These are phyloP conservation scores for Sporothrix humicola DNA, from an alignment of 2,329 filamentous ascomycete genomes.

Conservation along the genomic window DNA sequence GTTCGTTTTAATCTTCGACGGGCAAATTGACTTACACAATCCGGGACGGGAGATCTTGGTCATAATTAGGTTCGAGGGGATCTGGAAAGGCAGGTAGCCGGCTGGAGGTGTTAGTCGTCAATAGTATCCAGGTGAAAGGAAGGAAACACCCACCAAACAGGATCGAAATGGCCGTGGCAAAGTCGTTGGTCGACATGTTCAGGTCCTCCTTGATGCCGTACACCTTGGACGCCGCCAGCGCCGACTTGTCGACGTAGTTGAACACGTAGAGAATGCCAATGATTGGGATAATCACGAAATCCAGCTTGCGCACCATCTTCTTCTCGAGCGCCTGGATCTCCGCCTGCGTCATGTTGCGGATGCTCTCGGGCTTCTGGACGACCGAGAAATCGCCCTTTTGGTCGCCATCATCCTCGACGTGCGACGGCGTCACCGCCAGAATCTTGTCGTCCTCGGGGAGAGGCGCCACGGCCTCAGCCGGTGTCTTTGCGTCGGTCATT, in stretches of 20 bases:
- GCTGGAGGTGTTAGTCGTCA: slow-evolving; percentile 41
- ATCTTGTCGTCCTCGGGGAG: slow-evolving; percentile 4
- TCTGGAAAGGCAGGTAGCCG: slow-evolving; percentile 66
- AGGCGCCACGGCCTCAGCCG: background rate
- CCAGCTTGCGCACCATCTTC: slow-evolving; percentile 37
- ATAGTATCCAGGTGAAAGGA: too few relatives aligned
- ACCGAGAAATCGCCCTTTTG: background rate
- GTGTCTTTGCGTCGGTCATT: slow-evolving; percentile 9
- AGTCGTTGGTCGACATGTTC: slow-evolving; percentile 52
- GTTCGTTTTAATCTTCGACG: background rate
- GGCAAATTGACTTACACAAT: slow-evolving; percentile 5
- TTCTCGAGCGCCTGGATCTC: slow-evolving; percentile 1
- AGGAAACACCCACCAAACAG: slow-evolving; percentile 54
- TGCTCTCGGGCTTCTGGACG: slow-evolving; percentile 5
- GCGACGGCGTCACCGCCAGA: background rate
- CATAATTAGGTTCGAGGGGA: slow-evolving; percentile 61
- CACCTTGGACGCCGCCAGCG: slow-evolving; percentile 36
- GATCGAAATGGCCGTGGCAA: slow-evolving; percentile 63
- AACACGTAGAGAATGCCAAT: slow-evolving; percentile 35
- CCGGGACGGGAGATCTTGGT: slow-evolving; percentile 34
- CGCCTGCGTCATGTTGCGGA: background rate
- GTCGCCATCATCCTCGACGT: background rate
- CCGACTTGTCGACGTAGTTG: slow-evolving; percentile 37
- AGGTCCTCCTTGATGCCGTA: slow-evolving; percentile 35
- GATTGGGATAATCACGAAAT: slow-evolving; percentile 33